Conservation (phyloP, 768 basidiomycete species). For the Hericium erinaceus region DNA sequence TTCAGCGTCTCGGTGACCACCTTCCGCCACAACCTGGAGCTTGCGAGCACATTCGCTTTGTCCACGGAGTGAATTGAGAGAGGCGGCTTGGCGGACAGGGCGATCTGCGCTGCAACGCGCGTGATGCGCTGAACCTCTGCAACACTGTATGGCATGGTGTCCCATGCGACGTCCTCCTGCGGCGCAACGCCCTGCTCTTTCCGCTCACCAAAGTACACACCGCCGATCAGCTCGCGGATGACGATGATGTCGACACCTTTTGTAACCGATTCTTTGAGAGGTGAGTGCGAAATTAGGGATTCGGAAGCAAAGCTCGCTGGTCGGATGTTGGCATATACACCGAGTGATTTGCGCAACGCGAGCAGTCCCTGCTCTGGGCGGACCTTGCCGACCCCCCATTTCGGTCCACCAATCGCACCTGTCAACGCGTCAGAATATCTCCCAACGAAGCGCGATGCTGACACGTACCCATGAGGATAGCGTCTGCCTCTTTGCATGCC, state of each 20-base stretch:
- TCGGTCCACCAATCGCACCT: slow-evolving; percentile 98
- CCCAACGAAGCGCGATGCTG: not conserved
- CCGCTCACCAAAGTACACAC: slow-evolving; percentile 89
- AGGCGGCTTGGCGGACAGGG: slow-evolving; percentile 73
- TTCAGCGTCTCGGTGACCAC: slow-evolving; percentile 79
- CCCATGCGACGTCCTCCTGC: slow-evolving; percentile 69
- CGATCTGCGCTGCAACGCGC: slow-evolving; percentile 90
- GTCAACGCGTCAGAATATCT: not conserved
- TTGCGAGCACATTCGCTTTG: slow-evolving; percentile 97
- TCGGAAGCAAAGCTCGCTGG: slow-evolving; percentile 94
- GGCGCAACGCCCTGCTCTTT: slow-evolving; percentile 73
- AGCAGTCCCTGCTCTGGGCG: slow-evolving; percentile 92
- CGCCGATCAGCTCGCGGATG: slow-evolving; percentile 92
- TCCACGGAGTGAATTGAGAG: slow-evolving; percentile 88
- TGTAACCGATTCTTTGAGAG: slow-evolving; percentile 79
- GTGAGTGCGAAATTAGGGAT: slow-evolving; percentile 76
- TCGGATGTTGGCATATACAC: slow-evolving; percentile 96
- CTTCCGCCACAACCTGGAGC: slow-evolving; percentile 88
- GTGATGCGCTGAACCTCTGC: slow-evolving; percentile 91
- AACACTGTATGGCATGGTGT: slow-evolving; percentile 90
- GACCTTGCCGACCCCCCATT: slow-evolving; percentile 90
- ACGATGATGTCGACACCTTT: slow-evolving; percentile 87
- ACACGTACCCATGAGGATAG: slow-evolving; percentile 82
- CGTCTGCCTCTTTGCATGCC: slow-evolving; percentile 90
- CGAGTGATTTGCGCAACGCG: slow-evolving; percentile 80